Evolutionary conservation across 2,329 filamentous ascomycete genomes (phyloP), one percentile per base, ranked within the genome.

Genomic region (Epichloe bromicola): DNA sequence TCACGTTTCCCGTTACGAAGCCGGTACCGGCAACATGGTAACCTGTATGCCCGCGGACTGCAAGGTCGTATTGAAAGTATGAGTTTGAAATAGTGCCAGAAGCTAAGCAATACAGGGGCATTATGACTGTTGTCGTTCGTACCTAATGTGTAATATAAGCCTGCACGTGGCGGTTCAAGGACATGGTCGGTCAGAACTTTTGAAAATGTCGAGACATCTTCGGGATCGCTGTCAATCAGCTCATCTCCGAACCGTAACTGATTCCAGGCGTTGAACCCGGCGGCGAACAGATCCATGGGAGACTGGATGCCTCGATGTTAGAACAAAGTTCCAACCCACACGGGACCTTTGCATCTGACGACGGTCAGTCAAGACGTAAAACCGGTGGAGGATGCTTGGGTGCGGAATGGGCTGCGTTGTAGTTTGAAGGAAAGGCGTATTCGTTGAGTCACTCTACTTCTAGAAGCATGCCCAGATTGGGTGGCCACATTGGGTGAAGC

Each of bases 251-350:
- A 74, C 2, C 59, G 56, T 15, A 82, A 68, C 57, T 82, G 78
- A 51, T 65, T 63, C 75, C 75, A 82, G 50, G 77, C 75, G 58
- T 83, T 82, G 64, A 78, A 74, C 40, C 79, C 79, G 3, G 74
- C 57, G 41, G 72, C 76, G 59, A 75, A 76, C 5, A 83, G 61
- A 49, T 74, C 66, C 75, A 78, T 71, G 26, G 30, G 20, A 37
- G 17, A 23, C 15, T 20, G 39, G 30, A 43, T 36, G 30, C 42
- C 20, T 23, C 14, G 42, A 23, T 30, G 30, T 30, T 30, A 30
- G 26, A 30, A 45, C 42, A 40, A 39, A 44, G 17, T 30, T 44
- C 30, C 17, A 39, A 39, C 33, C 38, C 26, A 30, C 48, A 15
- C 30, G 39, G 48, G 20, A 49, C 40, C 44, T 49, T 43, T 44